Evolutionary conservation across 176 grass and related monocot genomes (phyloP).

Genomic region (Neostapfia colusana): DNA sequence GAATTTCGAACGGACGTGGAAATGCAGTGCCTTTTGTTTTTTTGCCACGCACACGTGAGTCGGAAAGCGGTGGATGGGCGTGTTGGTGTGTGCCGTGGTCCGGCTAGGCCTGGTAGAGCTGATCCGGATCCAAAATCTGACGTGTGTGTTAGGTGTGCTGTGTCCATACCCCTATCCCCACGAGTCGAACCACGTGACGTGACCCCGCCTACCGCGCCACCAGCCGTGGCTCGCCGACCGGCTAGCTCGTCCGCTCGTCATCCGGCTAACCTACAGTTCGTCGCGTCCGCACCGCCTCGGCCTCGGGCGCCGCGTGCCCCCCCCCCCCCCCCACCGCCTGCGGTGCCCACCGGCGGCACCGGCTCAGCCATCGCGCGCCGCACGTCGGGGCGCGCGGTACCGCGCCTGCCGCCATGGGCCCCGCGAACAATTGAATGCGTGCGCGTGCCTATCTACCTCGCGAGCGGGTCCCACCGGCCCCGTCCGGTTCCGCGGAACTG

Average conservation of each 20-base stretch:
- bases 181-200: not conserved
- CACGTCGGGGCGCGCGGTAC: not conserved
- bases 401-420: not conserved
- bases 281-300: not conserved
- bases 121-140: conserved; percentile 3
- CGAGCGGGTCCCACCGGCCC: not conserved
- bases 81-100: not conserved
- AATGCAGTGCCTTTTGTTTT: not conserved
- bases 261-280: too few relatives aligned
- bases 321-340: not conserved
- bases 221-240: not conserved
- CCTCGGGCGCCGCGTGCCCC: not conserved
- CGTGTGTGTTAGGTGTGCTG: not conserved
- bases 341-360: not conserved
- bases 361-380: not conserved
- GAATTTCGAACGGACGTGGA: too few relatives aligned
- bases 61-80: not conserved
- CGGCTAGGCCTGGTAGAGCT: not conserved
- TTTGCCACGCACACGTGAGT: not conserved
- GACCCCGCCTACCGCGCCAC: not conserved
- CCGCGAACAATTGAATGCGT: not conserved
- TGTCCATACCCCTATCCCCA: not conserved
- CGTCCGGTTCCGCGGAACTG: not conserved
- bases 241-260: not conserved
- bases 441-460: not conserved